Percentiles rank a stretch among this genome's conserved stretches.
Conservation (phyloP, 768 basidiomycete species). For the Mycena floridula region DNA sequence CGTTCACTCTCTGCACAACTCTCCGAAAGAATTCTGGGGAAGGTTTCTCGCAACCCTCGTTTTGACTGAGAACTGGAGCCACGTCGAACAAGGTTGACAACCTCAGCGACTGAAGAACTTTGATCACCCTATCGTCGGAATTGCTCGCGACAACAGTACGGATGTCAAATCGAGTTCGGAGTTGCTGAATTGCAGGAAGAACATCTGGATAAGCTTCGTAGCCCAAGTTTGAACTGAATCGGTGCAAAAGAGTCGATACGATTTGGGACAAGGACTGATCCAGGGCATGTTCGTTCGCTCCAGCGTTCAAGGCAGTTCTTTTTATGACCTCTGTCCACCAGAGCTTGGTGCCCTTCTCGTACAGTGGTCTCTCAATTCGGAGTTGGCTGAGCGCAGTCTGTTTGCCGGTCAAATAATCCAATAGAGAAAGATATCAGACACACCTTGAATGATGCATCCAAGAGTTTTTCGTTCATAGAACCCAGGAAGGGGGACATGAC, state of each 20-base stretch:
- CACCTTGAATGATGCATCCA: conserved; percentile 55
- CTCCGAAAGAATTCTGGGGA: conserved; percentile 48
- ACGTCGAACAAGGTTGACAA: conserved; percentile 44
- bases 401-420: conserved; percentile 2
- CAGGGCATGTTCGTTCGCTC: too few relatives aligned
- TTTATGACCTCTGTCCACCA: conserved; percentile 80
- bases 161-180: background rate
- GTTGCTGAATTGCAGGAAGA: conserved; percentile 35
- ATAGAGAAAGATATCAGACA: conserved; percentile 31
- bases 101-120: conserved; percentile 39
- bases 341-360: conserved; percentile 41
- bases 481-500: conserved; percentile 66
- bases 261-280: conserved; percentile 47
- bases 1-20: conserved; percentile 29
- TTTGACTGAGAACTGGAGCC: conserved; percentile 66
- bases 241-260: conserved; percentile 50
- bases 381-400: conserved; percentile 34
- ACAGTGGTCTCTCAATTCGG: conserved; percentile 56
- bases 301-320: conserved; percentile 69
- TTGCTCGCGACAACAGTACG: conserved; percentile 64
- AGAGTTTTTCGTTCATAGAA: conserved; percentile 38
- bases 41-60: conserved; percentile 67
- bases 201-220: conserved; percentile 57
- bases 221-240: conserved; percentile 67
- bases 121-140: conserved; percentile 51